Evolutionary conservation across 2,329 filamentous ascomycete genomes (phyloP).

Genomic region (Beauveria rudraprayagi): DNA sequence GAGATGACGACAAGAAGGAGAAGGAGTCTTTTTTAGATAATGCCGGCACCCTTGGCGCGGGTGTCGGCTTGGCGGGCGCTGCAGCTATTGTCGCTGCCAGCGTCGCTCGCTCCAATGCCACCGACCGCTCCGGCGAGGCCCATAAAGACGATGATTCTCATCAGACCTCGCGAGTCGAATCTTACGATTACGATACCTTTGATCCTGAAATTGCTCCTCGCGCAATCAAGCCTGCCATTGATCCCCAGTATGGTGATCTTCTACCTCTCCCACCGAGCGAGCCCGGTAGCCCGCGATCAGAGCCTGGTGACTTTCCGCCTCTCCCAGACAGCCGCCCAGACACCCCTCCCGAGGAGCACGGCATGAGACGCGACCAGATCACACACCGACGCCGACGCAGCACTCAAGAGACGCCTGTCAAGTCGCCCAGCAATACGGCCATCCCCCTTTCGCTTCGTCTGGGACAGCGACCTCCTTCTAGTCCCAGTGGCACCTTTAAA

Average conservation of each 20-base stretch:
- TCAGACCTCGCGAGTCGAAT: neutral
- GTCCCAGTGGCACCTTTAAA: conserved; percentile 28
- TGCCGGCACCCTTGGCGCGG: conserved; percentile 61
- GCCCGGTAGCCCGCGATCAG: conserved; percentile 37
- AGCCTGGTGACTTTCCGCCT: conserved; percentile 32
- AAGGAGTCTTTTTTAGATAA: conserved; percentile 63
- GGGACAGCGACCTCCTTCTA: conserved; percentile 37
- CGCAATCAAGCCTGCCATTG: conserved; percentile 56
- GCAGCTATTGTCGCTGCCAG: conserved; percentile 33
- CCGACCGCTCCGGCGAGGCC: conserved; percentile 19
- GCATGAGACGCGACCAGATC: conserved; percentile 30
- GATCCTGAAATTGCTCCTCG: conserved; percentile 52
- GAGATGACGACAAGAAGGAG: conserved; percentile 28
- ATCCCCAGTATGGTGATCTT: conserved; percentile 57
- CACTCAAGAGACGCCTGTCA: conserved; percentile 36
- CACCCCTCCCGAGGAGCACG: conserved; percentile 43
- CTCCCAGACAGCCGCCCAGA: conserved; percentile 54
- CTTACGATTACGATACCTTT: conserved; percentile 26
- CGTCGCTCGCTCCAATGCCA: conserved; percentile 29
- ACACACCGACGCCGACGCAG: conserved; percentile 42
- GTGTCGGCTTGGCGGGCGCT: conserved; percentile 54
- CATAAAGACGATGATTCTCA: conserved; percentile 17
- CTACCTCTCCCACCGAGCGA: conserved; percentile 56
- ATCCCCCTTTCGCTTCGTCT: conserved; percentile 50
- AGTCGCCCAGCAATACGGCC: conserved; percentile 49